Evolutionary conservation across 768 basidiomycete genomes (phyloP), one percentile per base, ranked within the genome.

Genomic region (Lactifluus volemus): DNA sequence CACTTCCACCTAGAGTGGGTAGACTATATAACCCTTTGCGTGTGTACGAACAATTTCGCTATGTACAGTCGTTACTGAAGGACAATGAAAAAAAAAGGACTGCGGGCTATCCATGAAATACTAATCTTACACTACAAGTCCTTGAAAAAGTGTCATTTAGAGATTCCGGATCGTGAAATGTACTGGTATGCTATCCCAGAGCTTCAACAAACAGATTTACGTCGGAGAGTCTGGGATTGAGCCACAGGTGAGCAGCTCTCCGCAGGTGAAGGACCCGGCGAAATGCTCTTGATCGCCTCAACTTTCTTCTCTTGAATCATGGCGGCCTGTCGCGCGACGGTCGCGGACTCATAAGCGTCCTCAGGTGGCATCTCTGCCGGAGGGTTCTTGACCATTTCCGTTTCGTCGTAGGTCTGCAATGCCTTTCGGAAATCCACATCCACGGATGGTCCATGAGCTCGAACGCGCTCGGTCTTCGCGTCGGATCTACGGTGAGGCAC

Each of bases 391-490:
- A 79, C 77, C 63, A 81, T 75, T 67, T 86, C 84, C 2, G 78
- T 78, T 60, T 85, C 84, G 65, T 89, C 85, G 66, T 86, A 89
- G 63, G 76, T 83, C 52, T 81, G 70, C 41, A 92, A 75, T 9
- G 84, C 81, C 68, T 86, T 87, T 55, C 86, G 82, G 72, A 92
- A 86, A 56, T 88, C 84, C 44, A 75, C 80, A 96, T 89, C 96
- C 97, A 98, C 15, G 84, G 81, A 72, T 98, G 91, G 42, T 85
- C 79, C 75, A 94, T 82, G 32, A 98, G 81, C 68, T 97, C 92
- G 21, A 77, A 73, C 0, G 97, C 93, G 11, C 86, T 84, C 0
- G 97, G 96, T 48, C 97, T 83, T 61, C 81, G 75, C 70, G 86
- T 77, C 0, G 94, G 84, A 68, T 96, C 92, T 54, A 98, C 88